These are phyloP conservation scores for Arthroderma sp. DNA, from an alignment of 2,329 filamentous ascomycete genomes.

Conservation along the genomic window DNA sequence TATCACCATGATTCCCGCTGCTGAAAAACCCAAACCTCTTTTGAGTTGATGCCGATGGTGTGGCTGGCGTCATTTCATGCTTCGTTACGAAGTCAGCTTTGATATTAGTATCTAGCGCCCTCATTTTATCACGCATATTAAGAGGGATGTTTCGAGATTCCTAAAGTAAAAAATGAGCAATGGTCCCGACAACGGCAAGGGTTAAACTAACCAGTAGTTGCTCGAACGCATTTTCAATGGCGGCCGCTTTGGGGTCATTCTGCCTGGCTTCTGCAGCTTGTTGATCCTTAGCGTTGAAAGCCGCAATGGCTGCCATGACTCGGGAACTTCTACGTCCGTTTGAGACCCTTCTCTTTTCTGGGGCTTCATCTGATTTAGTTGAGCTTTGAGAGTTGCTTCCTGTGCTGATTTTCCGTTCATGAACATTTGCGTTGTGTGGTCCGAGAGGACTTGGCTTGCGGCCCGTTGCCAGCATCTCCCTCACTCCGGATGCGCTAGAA, in stretches of 20 bases:
- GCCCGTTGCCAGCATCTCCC: conserved; percentile 23
- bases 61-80: conserved; percentile 44
- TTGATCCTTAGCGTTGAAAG: conserved; percentile 45
- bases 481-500: conserved; percentile 31
- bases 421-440: conserved; percentile 6
- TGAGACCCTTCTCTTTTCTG: conserved; percentile 17
- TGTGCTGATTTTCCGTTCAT: conserved; percentile 13
- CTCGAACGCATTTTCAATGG: conserved; percentile 53
- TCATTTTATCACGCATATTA: conserved; percentile 89
- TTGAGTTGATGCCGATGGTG: conserved; percentile 12
- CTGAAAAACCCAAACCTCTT: conserved; percentile 11
- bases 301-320: conserved; percentile 54
- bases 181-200: background rate
- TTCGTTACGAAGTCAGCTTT: conserved; percentile 93
- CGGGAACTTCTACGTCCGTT: conserved; percentile 40
- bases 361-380: conserved; percentile 1
- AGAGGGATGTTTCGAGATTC: conserved; percentile 88
- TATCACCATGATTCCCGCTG: conserved; percentile 29
- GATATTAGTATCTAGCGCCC: conserved; percentile 73
- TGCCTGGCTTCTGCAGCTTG: conserved; percentile 32
- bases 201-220: conserved; percentile 47
- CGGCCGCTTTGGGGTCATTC: conserved; percentile 36
- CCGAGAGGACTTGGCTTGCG: conserved; percentile 8
- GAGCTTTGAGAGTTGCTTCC: conserved; percentile 10
- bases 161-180: conserved; percentile 34